phyloP scores from a whole-genome alignment of 768 basidiomycete genomes.

The Coprinopsis strossmayeri region DNA sequence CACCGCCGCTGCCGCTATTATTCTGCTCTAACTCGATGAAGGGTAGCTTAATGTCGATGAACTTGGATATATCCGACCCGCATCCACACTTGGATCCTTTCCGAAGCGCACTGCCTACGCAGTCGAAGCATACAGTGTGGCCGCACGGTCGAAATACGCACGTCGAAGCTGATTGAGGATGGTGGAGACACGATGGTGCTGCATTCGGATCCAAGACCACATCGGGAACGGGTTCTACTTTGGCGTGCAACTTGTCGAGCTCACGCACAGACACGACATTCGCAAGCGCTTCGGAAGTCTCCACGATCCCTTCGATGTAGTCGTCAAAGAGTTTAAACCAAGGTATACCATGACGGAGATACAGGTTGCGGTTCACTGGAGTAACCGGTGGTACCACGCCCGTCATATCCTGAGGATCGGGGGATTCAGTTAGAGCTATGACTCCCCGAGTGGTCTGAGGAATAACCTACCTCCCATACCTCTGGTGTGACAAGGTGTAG shows the following conservation, averaged over 20 bases:
- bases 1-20: too few species aligned
- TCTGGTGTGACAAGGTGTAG: slow-evolving; percentile 15
- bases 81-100: too few species aligned
- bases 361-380: slow-evolving; percentile 12
- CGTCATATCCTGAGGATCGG: slow-evolving; percentile 12
- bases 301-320: slow-evolving; percentile 3
- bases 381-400: slow-evolving; percentile 14
- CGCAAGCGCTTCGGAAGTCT: slow-evolving; percentile 1
- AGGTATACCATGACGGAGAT: slow-evolving; percentile 9
- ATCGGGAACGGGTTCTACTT: too few species aligned
- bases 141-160: too few species aligned
- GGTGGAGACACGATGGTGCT: too few species aligned
- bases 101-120: too few species aligned
- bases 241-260: slow-evolving; percentile 9
- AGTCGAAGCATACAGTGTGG: too few species aligned
- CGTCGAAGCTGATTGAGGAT: too few species aligned
- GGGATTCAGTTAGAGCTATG: background rate
- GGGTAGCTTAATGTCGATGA: too few species aligned
- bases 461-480: slow-evolving; percentile 15
- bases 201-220: too few species aligned
- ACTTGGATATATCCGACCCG: too few species aligned
- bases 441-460: background rate
- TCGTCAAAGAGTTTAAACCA: slow-evolving; percentile 14
- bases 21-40: too few species aligned
- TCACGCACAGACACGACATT: slow-evolving; percentile 8